A percentile compares a stretch with the other conserved stretches of the same genome.
These are phyloP conservation scores for Aspergillus neotritici DNA, from an alignment of 2,329 filamentous ascomycete species.

Conservation along the genomic window DNA sequence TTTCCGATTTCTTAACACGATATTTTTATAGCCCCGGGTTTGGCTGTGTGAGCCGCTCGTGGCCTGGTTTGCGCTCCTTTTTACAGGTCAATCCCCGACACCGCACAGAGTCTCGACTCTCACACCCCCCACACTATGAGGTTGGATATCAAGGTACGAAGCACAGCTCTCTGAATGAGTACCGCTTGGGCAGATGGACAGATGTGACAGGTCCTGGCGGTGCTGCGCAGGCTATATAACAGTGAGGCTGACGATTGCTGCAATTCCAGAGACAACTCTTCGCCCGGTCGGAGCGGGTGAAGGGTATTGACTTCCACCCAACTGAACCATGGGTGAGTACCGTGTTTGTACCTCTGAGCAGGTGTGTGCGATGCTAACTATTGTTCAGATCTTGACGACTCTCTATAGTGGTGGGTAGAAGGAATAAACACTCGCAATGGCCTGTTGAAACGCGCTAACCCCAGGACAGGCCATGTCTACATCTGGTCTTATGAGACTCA, in stretches of 20 bases:
- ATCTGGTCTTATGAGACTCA: constrained; percentile 99
- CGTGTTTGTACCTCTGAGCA: constrained; percentile 3
- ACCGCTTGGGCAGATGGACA: neutral
- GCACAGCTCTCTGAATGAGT: constrained; percentile 4
- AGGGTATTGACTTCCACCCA: constrained; percentile 94
- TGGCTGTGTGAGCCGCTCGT: constrained; percentile 33
- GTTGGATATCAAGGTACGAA: constrained; percentile 55
- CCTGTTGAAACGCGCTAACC: constrained; percentile 21
- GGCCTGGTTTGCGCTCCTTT: constrained; percentile 25
- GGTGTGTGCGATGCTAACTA: constrained; percentile 18
- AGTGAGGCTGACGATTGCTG: constrained; percentile 36
- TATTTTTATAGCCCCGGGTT: constrained; percentile 13
- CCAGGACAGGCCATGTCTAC: constrained; percentile 79
- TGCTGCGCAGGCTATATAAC: constrained; percentile 3
- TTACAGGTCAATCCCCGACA: constrained; percentile 26
- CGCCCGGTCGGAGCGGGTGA: constrained; percentile 90
- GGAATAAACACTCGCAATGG: constrained; percentile 1
- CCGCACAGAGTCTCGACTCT: constrained; percentile 31
- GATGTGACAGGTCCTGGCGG: neutral
- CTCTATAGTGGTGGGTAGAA: constrained; percentile 75
- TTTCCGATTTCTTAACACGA: constrained; percentile 8
- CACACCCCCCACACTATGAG: constrained; percentile 46
- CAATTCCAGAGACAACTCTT: constrained; percentile 66
- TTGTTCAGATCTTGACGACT: constrained; percentile 67
- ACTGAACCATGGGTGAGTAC: constrained; percentile 88